Base-by-base conservation (phyloP, 176 grass and related monocot species). In the Saccharum officinarum region DNA sequence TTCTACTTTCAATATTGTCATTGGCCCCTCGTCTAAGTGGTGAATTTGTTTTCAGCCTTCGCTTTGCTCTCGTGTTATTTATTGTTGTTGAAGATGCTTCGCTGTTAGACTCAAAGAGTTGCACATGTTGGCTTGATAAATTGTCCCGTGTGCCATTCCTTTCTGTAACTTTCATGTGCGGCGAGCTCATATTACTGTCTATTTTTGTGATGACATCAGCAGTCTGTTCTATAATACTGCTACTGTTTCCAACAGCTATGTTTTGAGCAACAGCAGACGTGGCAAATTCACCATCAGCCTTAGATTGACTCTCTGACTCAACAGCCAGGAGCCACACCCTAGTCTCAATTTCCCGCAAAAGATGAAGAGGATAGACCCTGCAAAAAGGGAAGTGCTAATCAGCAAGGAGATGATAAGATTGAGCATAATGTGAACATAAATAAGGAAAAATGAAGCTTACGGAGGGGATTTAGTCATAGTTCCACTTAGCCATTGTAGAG, bases 401-500 rank as follows among this genome's bases (percentile, higher is more conserved):
- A 17, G 59, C 68, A 69, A 84, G 37, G 52, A 45, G 79, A 75
- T 39, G 38, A 67, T 84, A 45, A 50, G 31, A 84, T 34, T 31
- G 12, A 77, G 33, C 31, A 76, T 0, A 18, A 18, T 22, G 34
- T 25, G 41, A 81, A 65, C 25, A 74, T 66, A 20, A 33, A 75
- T 71, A 85, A 64, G 86, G 42, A 75, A 82, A 82, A 28, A 52
- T 18, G 25, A 76, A 88, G 82, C 89, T 86, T 92, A 98, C 96
- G 87, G 93, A 82, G 96, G 83, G 62, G 88, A 89, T 73, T 95
- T 94, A 75, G 91, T 95, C 67, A 98, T 92, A 79, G 96, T 92
- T 90, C 96, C 96, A 87, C 93, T 98, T 83, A 98, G 92, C 96
- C 96, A 98, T 87, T 98, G 93, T 69, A 98, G 82, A 62, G 96